Conservation (phyloP, 2,329 filamentous ascomycete species). For the Clonostachys sp. region DNA sequence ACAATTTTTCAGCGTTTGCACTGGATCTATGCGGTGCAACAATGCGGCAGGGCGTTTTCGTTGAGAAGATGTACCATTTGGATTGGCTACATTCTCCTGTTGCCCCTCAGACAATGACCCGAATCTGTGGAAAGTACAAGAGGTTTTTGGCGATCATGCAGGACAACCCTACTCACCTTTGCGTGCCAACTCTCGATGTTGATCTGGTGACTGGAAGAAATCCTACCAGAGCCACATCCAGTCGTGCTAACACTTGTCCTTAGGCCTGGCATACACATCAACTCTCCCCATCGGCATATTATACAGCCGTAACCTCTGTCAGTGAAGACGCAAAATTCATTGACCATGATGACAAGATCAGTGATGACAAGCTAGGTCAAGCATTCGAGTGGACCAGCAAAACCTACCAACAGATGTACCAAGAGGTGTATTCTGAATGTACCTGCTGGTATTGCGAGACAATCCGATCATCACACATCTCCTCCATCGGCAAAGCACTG, state of each 20-base stretch:
- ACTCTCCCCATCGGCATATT: conserved; percentile 61
- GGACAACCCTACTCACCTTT: conserved; percentile 34
- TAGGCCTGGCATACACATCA: conserved; percentile 74
- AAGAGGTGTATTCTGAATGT: conserved; percentile 69
- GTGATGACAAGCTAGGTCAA: conserved; percentile 57
- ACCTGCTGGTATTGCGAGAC: conserved; percentile 82
- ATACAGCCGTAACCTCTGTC: conserved; percentile 14
- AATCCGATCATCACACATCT: conserved; percentile 35
- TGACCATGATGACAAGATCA: conserved; percentile 82
- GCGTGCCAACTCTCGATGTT: conserved; percentile 69
- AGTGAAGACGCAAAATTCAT: conserved; percentile 46
- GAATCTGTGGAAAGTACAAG: conserved; percentile 60
- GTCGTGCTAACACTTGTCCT: too few relatives aligned
- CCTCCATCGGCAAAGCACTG: conserved; percentile 36
- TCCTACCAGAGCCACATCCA: too few relatives aligned
- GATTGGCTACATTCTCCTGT: conserved; percentile 76
- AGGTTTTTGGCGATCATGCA: conserved; percentile 62
- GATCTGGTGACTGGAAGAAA: conserved; percentile 44
- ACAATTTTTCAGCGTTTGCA: conserved; percentile 59
- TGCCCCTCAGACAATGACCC: conserved; percentile 55
- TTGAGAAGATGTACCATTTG: conserved; percentile 70
- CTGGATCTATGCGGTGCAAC: conserved; percentile 63
- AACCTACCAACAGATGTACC: conserved; percentile 60
- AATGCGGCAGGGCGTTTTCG: conserved; percentile 60
- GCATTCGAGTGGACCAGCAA: conserved; percentile 72